Base-by-base conservation (phyloP, 164 flowering plant species). In the Berberis thunbergii region DNA sequence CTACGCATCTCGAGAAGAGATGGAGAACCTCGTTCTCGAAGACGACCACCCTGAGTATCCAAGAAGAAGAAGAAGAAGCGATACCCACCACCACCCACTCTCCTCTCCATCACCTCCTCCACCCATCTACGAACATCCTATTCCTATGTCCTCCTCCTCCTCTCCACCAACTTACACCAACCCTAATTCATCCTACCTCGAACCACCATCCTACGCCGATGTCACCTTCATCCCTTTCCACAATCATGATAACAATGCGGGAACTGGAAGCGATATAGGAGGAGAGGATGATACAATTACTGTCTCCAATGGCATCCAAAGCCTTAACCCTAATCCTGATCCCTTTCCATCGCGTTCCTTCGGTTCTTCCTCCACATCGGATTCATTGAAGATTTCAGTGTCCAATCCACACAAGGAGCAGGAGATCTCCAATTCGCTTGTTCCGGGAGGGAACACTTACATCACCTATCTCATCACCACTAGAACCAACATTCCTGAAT, bases 361-460 rank as follows among this genome's bases (percentile, higher is more conserved):
- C 26, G 26, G 26, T 26, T 26, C 26, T 26, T 26, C 26, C 26
- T 26, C 26, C 26, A 26, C 26, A 26, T 26, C 81, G 2, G 84
- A 80, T 8, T 85, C 78, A 57, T 60, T 91, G 69, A 77, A 63
- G 57, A 89, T 89, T 44, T 61, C 86, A 11, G 97, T 95, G 1
- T 86, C 92, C 3, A 70, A 80, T 72, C 97, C 97, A 0, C 86
- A 80, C 69, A 91, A 88, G 52, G 97, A 91, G 79, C 81, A 78
- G 67, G 94, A 89, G 43, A 46, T 58, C 1, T 52, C 88, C 2
- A 86, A 81, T 69, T 86, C 96, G 11, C 62, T 95, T 4, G 94
- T 91, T 4, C 94, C 96, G 0, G 97, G 97, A 0, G 86, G 90
- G 0, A 82, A 79, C 40, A 78, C 79, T 12, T 91, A 74, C 45